Evolutionary conservation across 2,329 filamentous ascomycete genomes (phyloP), one percentile per base, ranked within the genome.

Genomic region (Trichoderma cornu-damae): DNA sequence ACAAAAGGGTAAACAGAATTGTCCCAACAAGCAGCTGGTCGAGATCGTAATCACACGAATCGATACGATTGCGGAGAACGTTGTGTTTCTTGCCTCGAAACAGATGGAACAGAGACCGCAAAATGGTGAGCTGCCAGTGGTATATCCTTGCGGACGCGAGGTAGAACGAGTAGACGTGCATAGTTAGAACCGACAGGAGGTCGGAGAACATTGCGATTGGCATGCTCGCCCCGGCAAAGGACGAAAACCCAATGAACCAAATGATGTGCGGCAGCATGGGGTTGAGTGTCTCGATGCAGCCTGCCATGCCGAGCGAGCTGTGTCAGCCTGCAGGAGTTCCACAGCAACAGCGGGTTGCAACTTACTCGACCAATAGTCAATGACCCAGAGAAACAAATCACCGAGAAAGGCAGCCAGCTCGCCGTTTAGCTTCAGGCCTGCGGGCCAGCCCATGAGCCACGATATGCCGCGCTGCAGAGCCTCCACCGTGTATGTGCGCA

Each of bases 51-150:
- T 97, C 94, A 78, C 94, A 99, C 46, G 92, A 96, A 70, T 99
- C 94, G 67, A 99, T 97, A 73, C 94, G 91, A 68, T 96, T 96
- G 61, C 95, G 88, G 20, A 99, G 82, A 14, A 99, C 88, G 65
- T 99, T 99, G 69, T 96, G 88, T 72, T 99, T 99, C 77, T 96
- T 97, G 59, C 94, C 95, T 30, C 93, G 89, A 70, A 99, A 99
- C 8, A 99, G 85, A 70, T 99, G 95, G 72, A 99, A 99, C n/a
- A 99, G 84, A 9, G 93, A 97, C 63, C 93, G 87, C 62, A 99
- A 87, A 61, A 99, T 97, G 3, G 89, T 96, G 60, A 99, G 85
- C 73, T 99, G 94, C 94, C 94, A 99, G 74, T 97, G 91, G 73
- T 93, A 99, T 67, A 99, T 97, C 51, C 94, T 87, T 2, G 94